phyloP scores from a whole-genome alignment of 108 stramenopile genomes.

The Fragilaria crotonensis region DNA sequence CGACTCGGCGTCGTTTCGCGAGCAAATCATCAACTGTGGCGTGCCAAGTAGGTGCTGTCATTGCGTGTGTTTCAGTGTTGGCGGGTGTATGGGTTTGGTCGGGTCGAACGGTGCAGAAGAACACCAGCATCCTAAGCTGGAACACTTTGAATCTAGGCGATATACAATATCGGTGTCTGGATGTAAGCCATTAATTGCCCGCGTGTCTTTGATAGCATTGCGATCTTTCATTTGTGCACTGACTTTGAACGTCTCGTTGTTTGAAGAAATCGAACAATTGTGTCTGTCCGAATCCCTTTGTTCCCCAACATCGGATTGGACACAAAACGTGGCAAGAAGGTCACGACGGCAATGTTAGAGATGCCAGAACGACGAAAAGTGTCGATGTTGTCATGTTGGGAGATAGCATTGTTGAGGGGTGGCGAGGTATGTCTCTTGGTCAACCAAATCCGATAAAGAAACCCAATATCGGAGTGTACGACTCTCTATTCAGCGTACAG shows the following conservation, averaged over 20 bases:
- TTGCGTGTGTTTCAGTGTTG: not conserved
- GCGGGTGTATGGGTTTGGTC: not conserved
- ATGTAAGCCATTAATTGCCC: not conserved
- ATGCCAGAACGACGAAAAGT: not conserved
- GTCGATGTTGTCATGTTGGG: slow-evolving; percentile 73
- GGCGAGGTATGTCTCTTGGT: slow-evolving; percentile 37
- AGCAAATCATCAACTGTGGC: not conserved
- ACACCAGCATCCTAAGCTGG: not conserved
- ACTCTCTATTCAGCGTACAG: slow-evolving; percentile 36
- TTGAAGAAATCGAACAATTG: not conserved
- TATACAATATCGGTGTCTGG: slow-evolving; percentile 2
- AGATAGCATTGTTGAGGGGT: slow-evolving; percentile 53
- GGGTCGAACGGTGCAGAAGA: not conserved
- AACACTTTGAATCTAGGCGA: not conserved
- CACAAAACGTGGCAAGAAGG: slow-evolving; percentile 1
- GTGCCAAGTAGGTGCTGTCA: not conserved
- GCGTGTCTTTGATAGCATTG: no score
- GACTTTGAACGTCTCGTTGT: no score
- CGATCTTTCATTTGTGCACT: no score
- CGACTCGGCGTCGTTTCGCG: not conserved
- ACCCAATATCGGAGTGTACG: slow-evolving; percentile 21
- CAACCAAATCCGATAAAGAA: slow-evolving; percentile 2
- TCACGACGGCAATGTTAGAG: slow-evolving; percentile 4
- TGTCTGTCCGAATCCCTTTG: not conserved
- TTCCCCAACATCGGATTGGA: not conserved